Evolutionary conservation across 129 eudicot genomes (phyloP), one percentile per base, ranked within the genome.

Genomic region (Mikania micrantha): DNA sequence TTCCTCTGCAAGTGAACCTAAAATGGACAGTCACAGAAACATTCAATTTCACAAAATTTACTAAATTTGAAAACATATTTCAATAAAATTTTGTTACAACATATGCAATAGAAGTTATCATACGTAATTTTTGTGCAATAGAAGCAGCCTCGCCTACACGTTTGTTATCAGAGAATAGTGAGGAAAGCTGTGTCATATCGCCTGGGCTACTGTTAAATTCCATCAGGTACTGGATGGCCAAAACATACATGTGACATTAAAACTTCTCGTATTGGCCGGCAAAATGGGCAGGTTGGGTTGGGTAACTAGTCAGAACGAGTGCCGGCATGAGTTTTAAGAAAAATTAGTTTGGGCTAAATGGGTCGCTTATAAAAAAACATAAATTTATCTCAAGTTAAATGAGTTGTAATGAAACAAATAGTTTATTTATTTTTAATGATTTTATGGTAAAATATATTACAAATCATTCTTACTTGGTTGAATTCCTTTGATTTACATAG

Each of bases 131-230:
- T 61, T 88, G 98, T 22, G 96, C 96, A 75, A 92, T 85, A 39
- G 98, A 85, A 73, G 98, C 98, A 16, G 96, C 98, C 73, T 92
- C 98, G 13, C 83, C 98, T 49, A 88, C 96, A 60, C 95, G 96
- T 78, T 87, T 92, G 66, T 92, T 95, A 80, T 92, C 98, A 64
- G 98, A 88, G 70, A 92, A 92, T 49, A 92, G 78, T 13, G 96
- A 83, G 66, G 98, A 88, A 63, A 92, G 85, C 70, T 92, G 87
- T 81, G 88, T 78, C 67, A 85, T 68, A 48, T 88, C 95, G 10
- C 87, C 96, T 2, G 82, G 87, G 74, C 81, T 88, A 79, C 96
- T 84, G 60, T 92, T 92, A 49, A 92, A 92, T 76, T 92, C 98
- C 85, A 88, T 88, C 78, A 92, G 73, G 73, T 88, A 85, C 98